Evolutionary conservation across 2,329 filamentous ascomycete genomes (phyloP).

Genomic region (Pestalotiopsis sp.): DNA sequence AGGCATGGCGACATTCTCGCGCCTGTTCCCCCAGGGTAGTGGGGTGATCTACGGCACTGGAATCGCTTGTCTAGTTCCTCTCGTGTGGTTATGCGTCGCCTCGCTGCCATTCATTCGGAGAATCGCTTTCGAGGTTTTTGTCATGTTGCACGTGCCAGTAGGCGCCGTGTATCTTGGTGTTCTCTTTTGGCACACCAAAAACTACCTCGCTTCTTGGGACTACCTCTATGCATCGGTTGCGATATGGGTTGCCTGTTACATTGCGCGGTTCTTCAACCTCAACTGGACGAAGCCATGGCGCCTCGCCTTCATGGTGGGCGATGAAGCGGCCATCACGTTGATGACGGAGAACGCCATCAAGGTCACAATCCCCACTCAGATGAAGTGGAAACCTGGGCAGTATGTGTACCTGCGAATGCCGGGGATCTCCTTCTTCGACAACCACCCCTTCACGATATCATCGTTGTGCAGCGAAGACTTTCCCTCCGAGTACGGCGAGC

Average conservation of each 20-base stretch:
- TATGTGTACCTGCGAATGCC: conserved; percentile 96
- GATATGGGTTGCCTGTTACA: conserved; percentile 77
- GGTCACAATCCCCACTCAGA: conserved; percentile 89
- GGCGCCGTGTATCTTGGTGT: conserved; percentile 79
- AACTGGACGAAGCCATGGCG: conserved; percentile 87
- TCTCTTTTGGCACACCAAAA: conserved; percentile 95
- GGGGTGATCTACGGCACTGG: conserved; percentile 84
- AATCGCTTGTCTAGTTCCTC: conserved; percentile 76
- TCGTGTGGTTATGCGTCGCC: conserved; percentile 81
- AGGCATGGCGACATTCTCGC: conserved; percentile 69
- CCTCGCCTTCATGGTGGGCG: conserved; percentile 81
- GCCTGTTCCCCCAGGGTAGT: conserved; percentile 65
- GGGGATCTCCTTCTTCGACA: conserved; percentile 85
- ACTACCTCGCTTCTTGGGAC: conserved; percentile 86
- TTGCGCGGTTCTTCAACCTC: conserved; percentile 76
- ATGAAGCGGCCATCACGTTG: conserved; percentile 86
- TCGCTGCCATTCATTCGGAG: conserved; percentile 79
- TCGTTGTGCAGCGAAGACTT: conserved; percentile 93
- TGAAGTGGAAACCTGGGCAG: conserved; percentile 91
- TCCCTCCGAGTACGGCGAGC: conserved; percentile 85
- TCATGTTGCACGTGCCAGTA: conserved; percentile 79
- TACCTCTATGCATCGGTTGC: conserved; percentile 82
- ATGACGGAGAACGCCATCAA: conserved; percentile 95
- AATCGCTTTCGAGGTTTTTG: conserved; percentile 83
- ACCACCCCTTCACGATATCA: conserved; percentile 93